phyloP scores from a whole-genome alignment of 2,329 filamentous ascomycete genomes.

The Xylariaceae sp. region DNA sequence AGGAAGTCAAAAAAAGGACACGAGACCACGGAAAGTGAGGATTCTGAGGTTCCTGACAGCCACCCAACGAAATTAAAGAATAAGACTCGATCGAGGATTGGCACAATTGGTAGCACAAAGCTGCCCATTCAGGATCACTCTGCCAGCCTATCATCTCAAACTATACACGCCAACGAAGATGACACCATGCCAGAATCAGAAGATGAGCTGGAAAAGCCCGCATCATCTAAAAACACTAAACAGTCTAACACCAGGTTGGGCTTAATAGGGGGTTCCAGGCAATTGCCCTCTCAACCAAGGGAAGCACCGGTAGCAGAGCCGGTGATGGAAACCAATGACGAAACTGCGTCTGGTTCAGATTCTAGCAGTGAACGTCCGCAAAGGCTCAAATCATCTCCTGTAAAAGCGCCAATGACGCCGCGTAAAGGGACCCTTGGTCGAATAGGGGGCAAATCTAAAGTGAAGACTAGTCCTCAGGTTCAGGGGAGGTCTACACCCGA shows the following conservation, averaged over 20 bases:
- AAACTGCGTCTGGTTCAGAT: slow-evolving; percentile 27
- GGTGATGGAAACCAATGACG: slow-evolving; percentile 18
- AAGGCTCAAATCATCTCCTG: slow-evolving; percentile 3
- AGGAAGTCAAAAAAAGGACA: slow-evolving; percentile 7
- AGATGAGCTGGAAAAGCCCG: slow-evolving; percentile 11
- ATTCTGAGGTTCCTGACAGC: slow-evolving; percentile 24
- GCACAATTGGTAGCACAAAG: slow-evolving; percentile 22
- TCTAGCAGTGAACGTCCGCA: slow-evolving; percentile 9
- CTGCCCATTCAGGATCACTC: slow-evolving; percentile 6
- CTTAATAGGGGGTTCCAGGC: slow-evolving; percentile 26
- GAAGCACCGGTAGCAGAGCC: slow-evolving; percentile 23
- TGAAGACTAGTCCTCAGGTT: slow-evolving; percentile 4
- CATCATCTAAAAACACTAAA: slow-evolving; percentile 17
- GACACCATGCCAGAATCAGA: slow-evolving; percentile 32
- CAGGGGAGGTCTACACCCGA: background rate
- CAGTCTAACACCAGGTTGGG: slow-evolving; percentile 18
- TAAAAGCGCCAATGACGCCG: slow-evolving; percentile 1
- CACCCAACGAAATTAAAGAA: slow-evolving; percentile 11
- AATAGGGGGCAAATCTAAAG: slow-evolving; percentile 27
- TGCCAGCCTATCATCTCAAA: slow-evolving; percentile 26
- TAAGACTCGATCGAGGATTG: slow-evolving; percentile 22
- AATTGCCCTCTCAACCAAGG: slow-evolving; percentile 28
- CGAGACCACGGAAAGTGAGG: slow-evolving; percentile 23
- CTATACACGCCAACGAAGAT: slow-evolving; percentile 24
- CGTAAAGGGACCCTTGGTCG: slow-evolving; percentile 23